Percentiles rank a stretch among this genome's conserved stretches.
These are phyloP conservation scores for Peltaster fructicola DNA, from an alignment of 2,329 filamentous ascomycete species.

Conservation along the genomic window DNA sequence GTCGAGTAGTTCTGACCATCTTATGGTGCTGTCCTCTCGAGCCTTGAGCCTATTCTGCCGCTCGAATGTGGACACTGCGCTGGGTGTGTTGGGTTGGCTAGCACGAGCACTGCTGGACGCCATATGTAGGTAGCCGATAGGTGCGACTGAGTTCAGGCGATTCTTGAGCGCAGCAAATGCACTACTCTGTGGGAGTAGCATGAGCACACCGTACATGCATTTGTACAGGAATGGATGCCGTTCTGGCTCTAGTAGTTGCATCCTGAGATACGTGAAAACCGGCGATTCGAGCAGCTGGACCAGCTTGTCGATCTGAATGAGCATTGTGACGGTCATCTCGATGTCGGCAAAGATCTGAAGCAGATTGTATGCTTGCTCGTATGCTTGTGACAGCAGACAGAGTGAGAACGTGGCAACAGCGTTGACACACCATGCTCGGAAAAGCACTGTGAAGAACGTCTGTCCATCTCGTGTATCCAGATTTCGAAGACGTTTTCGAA, in stretches of 20 bases:
- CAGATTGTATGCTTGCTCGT: constrained; percentile 93
- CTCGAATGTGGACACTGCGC: constrained; percentile 27
- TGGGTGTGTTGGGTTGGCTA: constrained; percentile 16
- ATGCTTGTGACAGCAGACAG: constrained; percentile 87
- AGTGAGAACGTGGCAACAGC: constrained; percentile 94
- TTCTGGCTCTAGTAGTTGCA: constrained; percentile 89
- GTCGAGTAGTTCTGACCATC: constrained; percentile 83
- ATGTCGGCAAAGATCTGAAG: constrained; percentile 95
- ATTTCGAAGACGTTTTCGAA: constrained; percentile 78
- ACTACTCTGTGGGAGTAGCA: constrained; percentile 95
- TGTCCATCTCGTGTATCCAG: constrained; percentile 87
- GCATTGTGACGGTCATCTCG: constrained; percentile 96
- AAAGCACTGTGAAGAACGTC: constrained; percentile 83
- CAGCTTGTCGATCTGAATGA: constrained; percentile 97
- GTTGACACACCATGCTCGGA: constrained; percentile 96
- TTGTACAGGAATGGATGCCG: constrained; percentile 92
- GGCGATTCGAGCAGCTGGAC: constrained; percentile 93
- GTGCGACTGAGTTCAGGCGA: constrained; percentile 86
- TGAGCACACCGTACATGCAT: constrained; percentile 88
- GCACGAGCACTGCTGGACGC: constrained; percentile 35
- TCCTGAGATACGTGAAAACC: constrained; percentile 90
- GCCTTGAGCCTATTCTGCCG: constrained; percentile 57
- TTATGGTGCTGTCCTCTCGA: constrained; percentile 54
- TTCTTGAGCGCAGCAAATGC: constrained; percentile 96
- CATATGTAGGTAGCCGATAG: constrained; percentile 85